phyloP scores from a whole-genome alignment of 2,329 filamentous ascomycete species.

The Cladobotryum mycophilum region DNA sequence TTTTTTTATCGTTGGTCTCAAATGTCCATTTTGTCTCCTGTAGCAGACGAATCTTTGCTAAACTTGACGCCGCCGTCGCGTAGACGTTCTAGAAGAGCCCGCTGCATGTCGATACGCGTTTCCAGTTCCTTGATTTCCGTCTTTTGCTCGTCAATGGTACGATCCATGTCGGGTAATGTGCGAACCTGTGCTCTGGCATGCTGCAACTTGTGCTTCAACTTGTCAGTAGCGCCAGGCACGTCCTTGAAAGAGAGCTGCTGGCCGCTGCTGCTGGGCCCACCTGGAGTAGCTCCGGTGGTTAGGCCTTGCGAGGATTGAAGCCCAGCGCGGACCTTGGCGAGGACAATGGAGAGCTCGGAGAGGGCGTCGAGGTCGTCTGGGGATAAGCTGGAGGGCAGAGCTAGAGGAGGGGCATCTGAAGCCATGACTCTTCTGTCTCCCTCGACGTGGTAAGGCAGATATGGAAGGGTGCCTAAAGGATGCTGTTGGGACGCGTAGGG shows the following conservation, averaged over 20 bases:
- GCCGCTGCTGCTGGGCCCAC: conserved; percentile 27
- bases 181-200: conserved; percentile 63
- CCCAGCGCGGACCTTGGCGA: conserved; percentile 62
- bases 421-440: conserved; percentile 16
- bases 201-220: conserved; percentile 76
- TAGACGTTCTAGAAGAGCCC: conserved; percentile 48
- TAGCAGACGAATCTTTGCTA: conserved; percentile 22
- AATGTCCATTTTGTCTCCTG: conserved; percentile 37
- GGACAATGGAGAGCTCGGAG: conserved; percentile 71
- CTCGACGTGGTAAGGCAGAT: too few relatives aligned
- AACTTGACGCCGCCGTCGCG: conserved; percentile 39
- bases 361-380: conserved; percentile 82
- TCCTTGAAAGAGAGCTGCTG: conserved; percentile 57
- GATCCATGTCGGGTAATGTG: conserved; percentile 62
- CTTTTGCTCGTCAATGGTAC: conserved; percentile 62
- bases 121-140: conserved; percentile 63
- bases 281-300: conserved; percentile 32
- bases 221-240: conserved; percentile 69
- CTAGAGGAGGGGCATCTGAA: conserved; percentile 38
- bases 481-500: too few relatives aligned
- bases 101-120: conserved; percentile 56
- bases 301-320: conserved; percentile 36
- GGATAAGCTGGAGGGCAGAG: conserved; percentile 59
- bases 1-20: conserved; percentile 14
- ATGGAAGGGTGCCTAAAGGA: too few relatives aligned